Evolutionary conservation across 441 rosid species (phyloP).

Genomic region (Mallotus japonicus): DNA sequence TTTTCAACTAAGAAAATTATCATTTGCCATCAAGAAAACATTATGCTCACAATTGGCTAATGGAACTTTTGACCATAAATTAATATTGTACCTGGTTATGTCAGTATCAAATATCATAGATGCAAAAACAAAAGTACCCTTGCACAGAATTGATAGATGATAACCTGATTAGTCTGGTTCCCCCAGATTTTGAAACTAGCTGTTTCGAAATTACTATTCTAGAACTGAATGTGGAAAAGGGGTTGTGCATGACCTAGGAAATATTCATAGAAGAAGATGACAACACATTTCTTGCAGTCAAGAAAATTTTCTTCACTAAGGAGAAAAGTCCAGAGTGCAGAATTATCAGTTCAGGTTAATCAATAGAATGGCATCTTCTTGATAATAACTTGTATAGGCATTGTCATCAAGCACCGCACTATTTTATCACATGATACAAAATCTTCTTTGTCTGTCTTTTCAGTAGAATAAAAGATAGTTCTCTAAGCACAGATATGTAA

Average conservation of each 20-base stretch:
- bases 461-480: constrained; percentile 5
- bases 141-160: background rate
- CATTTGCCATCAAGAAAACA: background rate
- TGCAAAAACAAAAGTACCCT: background rate
- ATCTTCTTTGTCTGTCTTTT: background rate
- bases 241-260: background rate
- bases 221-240: background rate
- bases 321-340: background rate
- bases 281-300: too few relatives aligned
- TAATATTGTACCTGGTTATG: background rate
- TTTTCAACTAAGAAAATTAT: background rate
- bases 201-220: background rate
- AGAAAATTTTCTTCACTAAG: background rate
- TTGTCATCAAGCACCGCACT: background rate
- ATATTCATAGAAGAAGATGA: too few relatives aligned
- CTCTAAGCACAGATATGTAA: background rate
- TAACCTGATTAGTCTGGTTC: background rate
- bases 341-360: background rate
- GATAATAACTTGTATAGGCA: background rate
- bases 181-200: background rate
- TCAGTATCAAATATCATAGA: background rate
- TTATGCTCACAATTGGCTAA: background rate
- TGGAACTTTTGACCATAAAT: background rate
- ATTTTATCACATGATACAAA: background rate
- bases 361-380: background rate